Percentiles rank a stretch among this genome's conserved stretches.
These are phyloP conservation scores for Triticum turgidum DNA, from an alignment of 176 grass and related monocot genomes.

Conservation along the genomic window DNA sequence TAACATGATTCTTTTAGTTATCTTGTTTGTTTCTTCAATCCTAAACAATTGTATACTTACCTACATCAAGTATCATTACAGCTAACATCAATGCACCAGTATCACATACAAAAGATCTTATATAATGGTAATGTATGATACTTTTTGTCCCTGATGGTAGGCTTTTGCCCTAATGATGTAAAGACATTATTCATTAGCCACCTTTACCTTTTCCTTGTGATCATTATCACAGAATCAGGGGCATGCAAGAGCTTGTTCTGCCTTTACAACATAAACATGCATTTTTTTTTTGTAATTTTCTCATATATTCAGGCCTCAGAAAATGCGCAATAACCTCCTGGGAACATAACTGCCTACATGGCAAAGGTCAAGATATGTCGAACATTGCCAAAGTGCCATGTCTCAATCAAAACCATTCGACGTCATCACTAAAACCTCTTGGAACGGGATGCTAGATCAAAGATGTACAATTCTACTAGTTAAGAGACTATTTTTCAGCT, in stretches of 20 bases:
- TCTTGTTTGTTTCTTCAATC: background rate
- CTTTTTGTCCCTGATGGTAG: slow-evolving; percentile 25
- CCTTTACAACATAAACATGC: slow-evolving; percentile 6
- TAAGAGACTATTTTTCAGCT: no score
- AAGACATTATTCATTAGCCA: slow-evolving; percentile 5
- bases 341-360: background rate
- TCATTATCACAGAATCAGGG: slow-evolving; percentile 22
- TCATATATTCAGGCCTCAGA: background rate
- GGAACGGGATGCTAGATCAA: background rate
- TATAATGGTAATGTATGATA: background rate
- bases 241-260: background rate
- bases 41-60: background rate
- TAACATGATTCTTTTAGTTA: background rate
- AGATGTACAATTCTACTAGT: background rate
- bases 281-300: no score
- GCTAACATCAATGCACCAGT: background rate
- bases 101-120: background rate
- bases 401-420: background rate
- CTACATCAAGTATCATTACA: background rate
- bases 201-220: slow-evolving; percentile 12
- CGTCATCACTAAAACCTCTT: background rate
- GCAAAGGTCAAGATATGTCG: no score
- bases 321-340: background rate
- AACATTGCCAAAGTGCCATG: no score
- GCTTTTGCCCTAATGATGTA: slow-evolving; percentile 24